Conservation (phyloP, 202 grass and related monocot genomes). For the Hordeum pubiflorum region DNA sequence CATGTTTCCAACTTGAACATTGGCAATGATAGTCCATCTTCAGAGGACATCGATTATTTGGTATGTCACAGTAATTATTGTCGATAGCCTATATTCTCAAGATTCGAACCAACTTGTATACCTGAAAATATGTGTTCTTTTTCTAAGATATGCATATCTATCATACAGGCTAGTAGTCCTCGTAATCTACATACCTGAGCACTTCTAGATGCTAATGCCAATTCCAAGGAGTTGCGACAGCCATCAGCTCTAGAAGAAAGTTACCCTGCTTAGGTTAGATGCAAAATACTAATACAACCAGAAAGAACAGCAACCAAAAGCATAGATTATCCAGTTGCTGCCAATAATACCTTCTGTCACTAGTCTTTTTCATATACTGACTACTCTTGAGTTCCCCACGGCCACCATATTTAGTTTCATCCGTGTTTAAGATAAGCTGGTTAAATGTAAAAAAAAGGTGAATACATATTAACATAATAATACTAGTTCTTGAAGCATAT, state of each 20-base stretch:
- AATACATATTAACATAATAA: not conserved
- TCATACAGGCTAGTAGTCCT: not conserved
- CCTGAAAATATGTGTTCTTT: constrained; percentile 36
- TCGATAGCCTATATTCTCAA: constrained; percentile 50
- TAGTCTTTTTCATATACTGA: constrained; percentile 55
- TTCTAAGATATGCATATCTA: constrained; percentile 8
- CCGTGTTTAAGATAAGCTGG: constrained; percentile 75
- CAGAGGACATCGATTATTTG: not conserved
- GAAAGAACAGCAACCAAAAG: not conserved
- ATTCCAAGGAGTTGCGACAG: constrained; percentile 64
- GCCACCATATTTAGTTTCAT: constrained; percentile 85
- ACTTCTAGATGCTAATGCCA: constrained; percentile 77
- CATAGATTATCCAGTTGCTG: not conserved
- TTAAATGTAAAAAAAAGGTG: not conserved
- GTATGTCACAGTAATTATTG: constrained; percentile 1
- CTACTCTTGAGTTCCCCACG: constrained; percentile 46
- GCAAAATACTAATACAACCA: not conserved
- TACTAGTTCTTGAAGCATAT: not conserved
- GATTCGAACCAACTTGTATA: constrained; percentile 79
- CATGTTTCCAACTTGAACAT: not conserved
- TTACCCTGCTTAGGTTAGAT: not conserved
- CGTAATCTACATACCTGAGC: constrained; percentile 63
- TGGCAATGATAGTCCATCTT: not conserved
- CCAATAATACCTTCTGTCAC: constrained; percentile 55
- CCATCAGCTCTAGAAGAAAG: constrained; percentile 58